Evolutionary conservation across 495 filamentous ascomycete genomes (phyloP).

Genomic region (Glonium stellatum): DNA sequence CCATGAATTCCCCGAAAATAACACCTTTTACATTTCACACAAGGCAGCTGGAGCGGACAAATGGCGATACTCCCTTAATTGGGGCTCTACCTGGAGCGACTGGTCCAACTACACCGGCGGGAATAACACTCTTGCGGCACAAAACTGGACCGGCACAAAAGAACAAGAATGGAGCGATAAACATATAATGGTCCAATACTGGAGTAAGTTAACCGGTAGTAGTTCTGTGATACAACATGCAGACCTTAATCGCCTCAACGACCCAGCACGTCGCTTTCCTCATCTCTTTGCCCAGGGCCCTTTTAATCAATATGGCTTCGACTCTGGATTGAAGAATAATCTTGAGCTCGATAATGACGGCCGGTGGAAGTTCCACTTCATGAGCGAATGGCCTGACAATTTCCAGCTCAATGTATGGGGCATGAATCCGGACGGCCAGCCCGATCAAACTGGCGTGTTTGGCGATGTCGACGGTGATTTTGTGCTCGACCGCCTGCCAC

Average conservation of each 20-base stretch:
- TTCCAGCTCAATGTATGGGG: constrained; percentile 66
- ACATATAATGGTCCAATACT: constrained; percentile 64
- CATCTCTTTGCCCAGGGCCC: constrained; percentile 60
- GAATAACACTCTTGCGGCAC: constrained; percentile 40
- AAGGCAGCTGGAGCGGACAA: constrained; percentile 57
- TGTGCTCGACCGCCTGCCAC: constrained; percentile 58
- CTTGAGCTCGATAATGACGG: constrained; percentile 50
- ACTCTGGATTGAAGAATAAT: constrained; percentile 52
- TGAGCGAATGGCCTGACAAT: constrained; percentile 58
- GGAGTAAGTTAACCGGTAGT: constrained; percentile 56
- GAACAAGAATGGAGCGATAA: constrained; percentile 58
- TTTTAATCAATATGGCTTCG: constrained; percentile 63
- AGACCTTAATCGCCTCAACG: constrained; percentile 43
- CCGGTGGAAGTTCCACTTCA: constrained; percentile 54
- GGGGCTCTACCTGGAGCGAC: constrained; percentile 50
- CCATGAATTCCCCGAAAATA: constrained; percentile 34
- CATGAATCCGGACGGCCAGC: constrained; percentile 57
- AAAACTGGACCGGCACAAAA: constrained; percentile 56
- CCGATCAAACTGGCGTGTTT: constrained; percentile 51
- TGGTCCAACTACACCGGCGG: constrained; percentile 52
- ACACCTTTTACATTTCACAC: constrained; percentile 48
- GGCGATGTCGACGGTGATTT: constrained; percentile 57
- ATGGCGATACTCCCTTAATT: constrained; percentile 60
- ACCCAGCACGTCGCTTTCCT: constrained; percentile 48
- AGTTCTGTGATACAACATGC: constrained; percentile 59